Evolutionary conservation across 441 rosid species (phyloP).

Genomic region (Pelargonium fulgidum): DNA sequence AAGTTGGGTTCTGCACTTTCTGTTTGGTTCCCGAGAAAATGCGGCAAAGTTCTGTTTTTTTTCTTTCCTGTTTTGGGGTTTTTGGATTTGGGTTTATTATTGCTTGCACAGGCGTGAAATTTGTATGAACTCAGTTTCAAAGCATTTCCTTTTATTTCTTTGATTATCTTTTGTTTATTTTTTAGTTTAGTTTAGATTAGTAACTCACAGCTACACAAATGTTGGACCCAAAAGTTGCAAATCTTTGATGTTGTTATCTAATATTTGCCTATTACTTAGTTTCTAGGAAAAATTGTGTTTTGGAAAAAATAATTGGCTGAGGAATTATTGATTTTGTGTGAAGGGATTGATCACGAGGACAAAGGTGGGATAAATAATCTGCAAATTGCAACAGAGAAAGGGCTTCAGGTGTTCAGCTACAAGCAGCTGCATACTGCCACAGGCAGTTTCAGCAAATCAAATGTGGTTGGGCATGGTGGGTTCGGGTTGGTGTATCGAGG

Average conservation of each 20-base stretch:
- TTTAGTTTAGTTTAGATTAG: neutral
- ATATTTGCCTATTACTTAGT: neutral
- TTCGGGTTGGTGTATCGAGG: constrained; percentile 81
- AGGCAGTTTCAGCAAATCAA: constrained; percentile 79
- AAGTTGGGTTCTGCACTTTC: constrained; percentile 17
- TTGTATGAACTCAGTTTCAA: neutral
- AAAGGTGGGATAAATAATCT: constrained; percentile 32
- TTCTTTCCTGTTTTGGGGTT: neutral
- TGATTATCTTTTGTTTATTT: too few species aligned
- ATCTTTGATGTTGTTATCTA: neutral
- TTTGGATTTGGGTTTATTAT: neutral
- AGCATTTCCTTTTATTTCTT: neutral
- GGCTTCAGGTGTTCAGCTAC: constrained; percentile 61
- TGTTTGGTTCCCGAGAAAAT: constrained; percentile 2
- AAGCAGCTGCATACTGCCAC: constrained; percentile 82
- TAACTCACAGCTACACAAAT: neutral
- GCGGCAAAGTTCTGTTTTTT: constrained; percentile 2
- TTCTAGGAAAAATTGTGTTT: neutral
- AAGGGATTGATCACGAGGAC: constrained; percentile 47
- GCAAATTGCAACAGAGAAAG: constrained; percentile 37
- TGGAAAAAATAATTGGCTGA: neutral
- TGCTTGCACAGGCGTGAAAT: too few species aligned
- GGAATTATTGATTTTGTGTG: neutral
- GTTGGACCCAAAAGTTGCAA: neutral
- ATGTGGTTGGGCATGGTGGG: constrained; percentile 87